These are phyloP conservation scores for Schwanniomyces etchellsii DNA, from an alignment of 1,139 yeast genomes.

Conservation along the genomic window DNA sequence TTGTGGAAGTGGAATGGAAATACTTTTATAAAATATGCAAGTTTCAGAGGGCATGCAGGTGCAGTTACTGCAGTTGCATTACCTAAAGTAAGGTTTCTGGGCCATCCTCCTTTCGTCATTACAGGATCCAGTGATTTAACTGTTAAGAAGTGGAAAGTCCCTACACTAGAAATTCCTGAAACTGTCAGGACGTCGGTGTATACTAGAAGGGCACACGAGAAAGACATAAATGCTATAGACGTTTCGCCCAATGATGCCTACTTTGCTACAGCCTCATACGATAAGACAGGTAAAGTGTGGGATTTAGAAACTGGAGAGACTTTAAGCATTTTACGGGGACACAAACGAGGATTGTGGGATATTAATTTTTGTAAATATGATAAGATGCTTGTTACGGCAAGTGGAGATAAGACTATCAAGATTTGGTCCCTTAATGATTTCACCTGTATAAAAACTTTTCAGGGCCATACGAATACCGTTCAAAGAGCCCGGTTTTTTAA, in stretches of 20 bases:
- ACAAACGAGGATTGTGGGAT: constrained; percentile 93
- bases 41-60: constrained; percentile 81
- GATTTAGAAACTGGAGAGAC: constrained; percentile 76
- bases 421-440: constrained; percentile 82
- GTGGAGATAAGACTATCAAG: constrained; percentile 88
- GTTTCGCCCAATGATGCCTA: constrained; percentile 82
- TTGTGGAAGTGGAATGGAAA: constrained; percentile 64
- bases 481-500: constrained; percentile 73
- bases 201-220: constrained; percentile 94
- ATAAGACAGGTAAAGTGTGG: constrained; percentile 89
- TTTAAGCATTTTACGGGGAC: constrained; percentile 79
- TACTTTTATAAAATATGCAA: constrained; percentile 50
- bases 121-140: constrained; percentile 91
- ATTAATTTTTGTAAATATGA: constrained; percentile 77
- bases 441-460: constrained; percentile 74
- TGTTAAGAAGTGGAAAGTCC: constrained; percentile 82
- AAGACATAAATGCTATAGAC: constrained; percentile 86
- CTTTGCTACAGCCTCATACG: constrained; percentile 95
- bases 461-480: constrained; percentile 92
- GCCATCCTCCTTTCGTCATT: constrained; percentile 65
- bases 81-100: constrained; percentile 50
- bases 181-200: constrained; percentile 57
- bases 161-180: constrained; percentile 24
- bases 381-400: constrained; percentile 67
- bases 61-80: constrained; percentile 79